Evolutionary conservation across 2,329 filamentous ascomycete species (phyloP).

Genomic region (Microsporum ferrugineum): DNA sequence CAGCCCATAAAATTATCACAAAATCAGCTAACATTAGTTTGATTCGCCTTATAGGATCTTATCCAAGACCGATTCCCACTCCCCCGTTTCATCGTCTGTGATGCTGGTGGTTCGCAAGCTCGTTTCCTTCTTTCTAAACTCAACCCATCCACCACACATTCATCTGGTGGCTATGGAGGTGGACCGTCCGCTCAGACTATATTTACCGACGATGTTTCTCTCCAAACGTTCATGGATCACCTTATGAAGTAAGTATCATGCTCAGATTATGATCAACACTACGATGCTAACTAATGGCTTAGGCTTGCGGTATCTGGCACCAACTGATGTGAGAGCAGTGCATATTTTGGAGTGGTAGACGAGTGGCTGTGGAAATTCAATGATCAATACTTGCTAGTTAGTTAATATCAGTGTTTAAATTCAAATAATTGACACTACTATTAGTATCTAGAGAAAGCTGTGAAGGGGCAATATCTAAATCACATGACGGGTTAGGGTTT

Average conservation of each 20-base stretch:
- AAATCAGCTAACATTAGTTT: background rate
- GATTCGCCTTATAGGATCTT: conserved; percentile 53
- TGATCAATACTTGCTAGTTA: conserved; percentile 4
- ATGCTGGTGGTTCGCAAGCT: conserved; percentile 94
- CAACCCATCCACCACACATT: conserved; percentile 95
- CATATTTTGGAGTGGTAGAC: background rate
- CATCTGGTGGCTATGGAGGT: conserved; percentile 80
- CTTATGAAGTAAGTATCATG: conserved; percentile 75
- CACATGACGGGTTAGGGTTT: conserved; percentile 8
- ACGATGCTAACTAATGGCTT: conserved; percentile 8
- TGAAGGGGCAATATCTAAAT: background rate
- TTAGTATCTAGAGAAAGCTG: background rate
- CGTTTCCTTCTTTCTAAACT: conserved; percentile 95
- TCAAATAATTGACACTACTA: background rate
- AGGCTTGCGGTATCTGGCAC: conserved; percentile 43
- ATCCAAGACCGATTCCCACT: conserved; percentile 97
- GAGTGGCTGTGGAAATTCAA: background rate
- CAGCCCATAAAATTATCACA: background rate
- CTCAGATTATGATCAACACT: conserved; percentile 10
- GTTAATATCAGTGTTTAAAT: conserved; percentile 1
- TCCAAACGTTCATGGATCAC: conserved; percentile 99
- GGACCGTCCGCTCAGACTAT: conserved; percentile 93
- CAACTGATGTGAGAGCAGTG: conserved; percentile 26
- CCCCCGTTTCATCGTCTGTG: conserved; percentile 94
- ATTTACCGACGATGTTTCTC: conserved; percentile 94